Base-by-base conservation (phyloP, 495 filamentous ascomycete genomes). In the Neurospora tetrasperma region DNA sequence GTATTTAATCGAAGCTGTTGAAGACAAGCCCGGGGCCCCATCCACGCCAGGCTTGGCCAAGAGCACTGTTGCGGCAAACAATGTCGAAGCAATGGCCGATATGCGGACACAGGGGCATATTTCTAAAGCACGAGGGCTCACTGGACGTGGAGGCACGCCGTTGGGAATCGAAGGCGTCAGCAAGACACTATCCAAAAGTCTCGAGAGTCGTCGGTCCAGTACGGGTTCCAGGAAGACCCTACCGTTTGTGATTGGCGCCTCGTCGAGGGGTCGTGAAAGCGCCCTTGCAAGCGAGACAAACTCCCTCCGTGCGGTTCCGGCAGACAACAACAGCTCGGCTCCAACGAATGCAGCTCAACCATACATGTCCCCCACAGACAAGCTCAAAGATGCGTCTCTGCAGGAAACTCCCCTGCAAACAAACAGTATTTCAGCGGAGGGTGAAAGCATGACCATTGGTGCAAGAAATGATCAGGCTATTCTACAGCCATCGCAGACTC, bases 21-120 rank as follows among this genome's bases (percentile, higher is more conserved):
- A 99, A 78, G 96, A 98, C 79, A 98, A 97, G 79, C 88, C 92
- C 8, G 96, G 95, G n/a, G 96, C 96, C 4, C 96, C 96, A 3
- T 90, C 90, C 14, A 98, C 94, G 0, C 94, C 96, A 0, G 94
- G 96, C 0, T 83, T 96, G 43, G 91, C 91, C 16, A 96, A 94
- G 80, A 93, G 89, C 76, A 98, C 96, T 2, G 96, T 98, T 23
- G 93, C 93, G 10, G 91, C 91, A n/a, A 91, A 93, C 69, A 89
- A 91, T 70, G 91, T 97, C 44, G 94, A 96, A 80, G 96, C 93
- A 2, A 90, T 90, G 77, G 84, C 81, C 2, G 82, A 86, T 43
- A 83, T 83, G 74, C 83, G 83, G 66, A 80, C 80, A 12, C 84
- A 83, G 39, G 93, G 89, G 72, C 86, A 89, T 48, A 68, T 39